A percentile compares a stretch with the other conserved stretches of the same genome.
phyloP scores from a whole-genome alignment of 2,329 filamentous ascomycete genomes.

The Pyrenochaeta sp. region DNA sequence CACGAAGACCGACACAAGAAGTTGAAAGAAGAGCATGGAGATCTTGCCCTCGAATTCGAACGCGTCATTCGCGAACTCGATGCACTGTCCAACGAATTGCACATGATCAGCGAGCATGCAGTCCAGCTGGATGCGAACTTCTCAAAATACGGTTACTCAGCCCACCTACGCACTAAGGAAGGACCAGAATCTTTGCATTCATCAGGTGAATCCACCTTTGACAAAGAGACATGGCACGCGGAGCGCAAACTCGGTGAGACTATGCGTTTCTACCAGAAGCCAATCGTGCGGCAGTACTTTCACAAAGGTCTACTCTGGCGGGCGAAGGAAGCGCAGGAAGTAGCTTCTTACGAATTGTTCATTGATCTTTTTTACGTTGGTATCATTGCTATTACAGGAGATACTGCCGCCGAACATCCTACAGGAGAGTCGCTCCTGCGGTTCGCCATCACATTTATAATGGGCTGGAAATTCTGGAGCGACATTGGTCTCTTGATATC shows the following conservation, averaged over 20 bases:
- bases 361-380: constrained; percentile 71
- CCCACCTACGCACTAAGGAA: constrained; percentile 59
- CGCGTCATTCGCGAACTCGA: constrained; percentile 63
- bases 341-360: constrained; percentile 71
- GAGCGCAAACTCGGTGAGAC: constrained; percentile 52
- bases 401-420: constrained; percentile 65
- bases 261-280: constrained; percentile 67
- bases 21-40: constrained; percentile 60
- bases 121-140: constrained; percentile 68
- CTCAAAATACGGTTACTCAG: constrained; percentile 69
- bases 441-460: constrained; percentile 68
- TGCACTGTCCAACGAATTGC: constrained; percentile 61
- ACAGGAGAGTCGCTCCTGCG: constrained; percentile 65
- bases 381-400: constrained; percentile 71
- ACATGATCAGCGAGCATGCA: constrained; percentile 62
- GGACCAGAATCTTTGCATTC: constrained; percentile 10
- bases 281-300: constrained; percentile 71
- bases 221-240: constrained; percentile 48
- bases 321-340: constrained; percentile 65
- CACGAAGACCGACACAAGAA: constrained; percentile 59
- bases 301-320: constrained; percentile 72
- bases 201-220: constrained; percentile 33
- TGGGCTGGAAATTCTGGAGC: constrained; percentile 71
- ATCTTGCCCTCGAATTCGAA: constrained; percentile 66
- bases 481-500: constrained; percentile 66